A percentile compares a stretch with the other conserved stretches of the same genome.
Evolutionary conservation across 140 eudicot genomes (phyloP).

Genomic region (Cichorium intybus): DNA sequence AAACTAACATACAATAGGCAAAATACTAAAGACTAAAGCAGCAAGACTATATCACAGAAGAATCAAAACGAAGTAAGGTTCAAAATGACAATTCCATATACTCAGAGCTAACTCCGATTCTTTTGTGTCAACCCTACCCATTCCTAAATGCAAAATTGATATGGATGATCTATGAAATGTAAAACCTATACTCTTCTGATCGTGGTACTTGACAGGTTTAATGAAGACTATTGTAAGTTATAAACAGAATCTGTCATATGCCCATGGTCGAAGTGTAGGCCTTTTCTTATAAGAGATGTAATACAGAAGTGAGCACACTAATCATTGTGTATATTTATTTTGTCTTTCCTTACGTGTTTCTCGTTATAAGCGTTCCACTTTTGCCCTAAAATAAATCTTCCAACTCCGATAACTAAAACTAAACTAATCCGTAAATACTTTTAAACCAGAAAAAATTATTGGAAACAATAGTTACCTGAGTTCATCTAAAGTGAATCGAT

Average conservation of each 20-base stretch:
- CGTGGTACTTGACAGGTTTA: conserved; percentile 4
- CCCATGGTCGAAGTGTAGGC: background rate
- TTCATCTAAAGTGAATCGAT: conserved; percentile 82
- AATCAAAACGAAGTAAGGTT: background rate
- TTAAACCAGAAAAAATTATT: background rate
- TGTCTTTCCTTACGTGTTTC: background rate
- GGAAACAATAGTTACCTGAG: conserved; percentile 51
- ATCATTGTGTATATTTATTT: background rate
- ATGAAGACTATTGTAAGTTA: background rate
- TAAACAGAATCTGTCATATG: conserved; percentile 3
- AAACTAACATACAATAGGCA: background rate
- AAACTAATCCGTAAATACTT: conserved; percentile 1
- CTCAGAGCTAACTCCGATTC: background rate
- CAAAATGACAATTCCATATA: background rate
- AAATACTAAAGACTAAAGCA: background rate
- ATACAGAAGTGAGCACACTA: background rate
- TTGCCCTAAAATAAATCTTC: conserved; percentile 5
- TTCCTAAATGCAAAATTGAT: conserved; percentile 1
- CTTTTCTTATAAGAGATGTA: background rate
- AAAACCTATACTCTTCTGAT: conserved; percentile 5
- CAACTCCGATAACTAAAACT: background rate
- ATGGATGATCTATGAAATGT: background rate
- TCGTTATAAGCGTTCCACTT: conserved; percentile 8
- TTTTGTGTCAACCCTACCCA: background rate
- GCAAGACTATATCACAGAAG: background rate